Evolutionary conservation across 108 stramenopile species (phyloP).

Genomic region (Conticribra weissflogii): DNA sequence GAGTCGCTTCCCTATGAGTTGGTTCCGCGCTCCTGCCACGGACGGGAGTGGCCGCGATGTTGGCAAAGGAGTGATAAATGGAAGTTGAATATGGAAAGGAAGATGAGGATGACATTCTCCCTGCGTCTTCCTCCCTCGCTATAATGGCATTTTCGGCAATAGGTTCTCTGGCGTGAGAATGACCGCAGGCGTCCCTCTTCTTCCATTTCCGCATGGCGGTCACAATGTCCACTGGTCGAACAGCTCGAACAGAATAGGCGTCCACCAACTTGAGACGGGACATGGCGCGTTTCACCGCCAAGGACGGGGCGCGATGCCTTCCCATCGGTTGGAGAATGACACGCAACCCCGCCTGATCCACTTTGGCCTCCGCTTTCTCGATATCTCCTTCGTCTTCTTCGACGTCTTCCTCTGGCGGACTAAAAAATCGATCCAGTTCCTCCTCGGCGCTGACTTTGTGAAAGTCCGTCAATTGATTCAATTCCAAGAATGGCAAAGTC

Average conservation of each 20-base stretch:
- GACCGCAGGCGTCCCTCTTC: slow-evolving; percentile 24
- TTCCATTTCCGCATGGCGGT: slow-evolving; percentile 46
- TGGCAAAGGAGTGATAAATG: slow-evolving; percentile 38
- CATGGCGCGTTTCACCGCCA: slow-evolving; percentile 42
- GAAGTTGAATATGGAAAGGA: slow-evolving; percentile 11
- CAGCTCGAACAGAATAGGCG: slow-evolving; percentile 1
- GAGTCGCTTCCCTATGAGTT: background rate
- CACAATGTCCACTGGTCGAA: slow-evolving; percentile 27
- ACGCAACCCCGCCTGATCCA: slow-evolving; percentile 41
- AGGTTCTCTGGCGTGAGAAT: background rate
- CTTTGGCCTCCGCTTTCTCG: slow-evolving; percentile 21
- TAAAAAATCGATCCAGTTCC: slow-evolving; percentile 41
- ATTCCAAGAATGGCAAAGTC: slow-evolving; percentile 21
- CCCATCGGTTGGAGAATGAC: slow-evolving; percentile 42
- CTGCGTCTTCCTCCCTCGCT: background rate
- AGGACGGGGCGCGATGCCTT: slow-evolving; percentile 31
- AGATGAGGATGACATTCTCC: background rate
- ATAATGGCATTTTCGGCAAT: slow-evolving; percentile 3
- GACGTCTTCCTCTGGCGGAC: slow-evolving; percentile 5
- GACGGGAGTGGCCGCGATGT: slow-evolving; percentile 4
- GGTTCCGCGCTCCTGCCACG: slow-evolving; percentile 1
- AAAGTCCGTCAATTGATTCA: slow-evolving; percentile 21
- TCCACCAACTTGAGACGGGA: slow-evolving; percentile 19
- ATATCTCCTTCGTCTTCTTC: slow-evolving; percentile 8
- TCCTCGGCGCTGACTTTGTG: slow-evolving; percentile 23